Evolutionary conservation across 352 stramenopile genomes (phyloP).

Genomic region (Pythium sp.): DNA sequence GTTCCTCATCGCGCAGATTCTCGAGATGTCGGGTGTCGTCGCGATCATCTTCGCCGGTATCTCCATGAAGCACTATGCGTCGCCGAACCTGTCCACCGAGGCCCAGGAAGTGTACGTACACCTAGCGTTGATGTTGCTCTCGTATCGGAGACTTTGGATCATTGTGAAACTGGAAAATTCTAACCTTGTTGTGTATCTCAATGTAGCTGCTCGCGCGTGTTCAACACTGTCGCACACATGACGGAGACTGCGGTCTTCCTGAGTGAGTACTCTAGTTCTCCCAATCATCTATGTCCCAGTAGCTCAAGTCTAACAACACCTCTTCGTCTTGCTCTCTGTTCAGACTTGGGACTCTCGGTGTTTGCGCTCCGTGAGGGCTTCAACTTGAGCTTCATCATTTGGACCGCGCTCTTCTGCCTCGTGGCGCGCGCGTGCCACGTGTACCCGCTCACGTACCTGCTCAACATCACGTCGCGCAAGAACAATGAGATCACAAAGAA

Average conservation of each 20-base stretch:
- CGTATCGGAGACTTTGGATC: neutral
- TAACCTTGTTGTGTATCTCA: neutral
- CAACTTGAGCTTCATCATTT: slow-evolving; percentile 85
- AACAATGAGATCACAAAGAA: slow-evolving; percentile 75
- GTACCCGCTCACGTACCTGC: slow-evolving; percentile 81
- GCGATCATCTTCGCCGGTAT: slow-evolving; percentile 93
- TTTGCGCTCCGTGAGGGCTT: slow-evolving; percentile 82
- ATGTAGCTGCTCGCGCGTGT: slow-evolving; percentile 78
- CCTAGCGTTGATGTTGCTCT: neutral
- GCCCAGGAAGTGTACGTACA: slow-evolving; percentile 71
- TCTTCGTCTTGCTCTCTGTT: neutral
- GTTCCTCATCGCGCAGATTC: slow-evolving; percentile 68
- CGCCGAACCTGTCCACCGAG: slow-evolving; percentile 81
- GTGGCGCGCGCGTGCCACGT: slow-evolving; percentile 80
- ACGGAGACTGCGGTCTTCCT: slow-evolving; percentile 93
- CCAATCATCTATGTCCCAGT: neutral
- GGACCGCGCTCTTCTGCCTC: slow-evolving; percentile 84
- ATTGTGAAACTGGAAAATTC: neutral
- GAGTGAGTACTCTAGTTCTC: slow-evolving; percentile 37
- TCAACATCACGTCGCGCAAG: slow-evolving; percentile 52
- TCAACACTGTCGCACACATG: slow-evolving; percentile 90
- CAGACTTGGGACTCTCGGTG: slow-evolving; percentile 89
- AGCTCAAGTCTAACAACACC: neutral
- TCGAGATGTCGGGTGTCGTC: slow-evolving; percentile 90
- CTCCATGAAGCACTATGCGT: slow-evolving; percentile 88